Evolutionary conservation across 768 basidiomycete species (phyloP).

Genomic region (Leccinum obscurum): DNA sequence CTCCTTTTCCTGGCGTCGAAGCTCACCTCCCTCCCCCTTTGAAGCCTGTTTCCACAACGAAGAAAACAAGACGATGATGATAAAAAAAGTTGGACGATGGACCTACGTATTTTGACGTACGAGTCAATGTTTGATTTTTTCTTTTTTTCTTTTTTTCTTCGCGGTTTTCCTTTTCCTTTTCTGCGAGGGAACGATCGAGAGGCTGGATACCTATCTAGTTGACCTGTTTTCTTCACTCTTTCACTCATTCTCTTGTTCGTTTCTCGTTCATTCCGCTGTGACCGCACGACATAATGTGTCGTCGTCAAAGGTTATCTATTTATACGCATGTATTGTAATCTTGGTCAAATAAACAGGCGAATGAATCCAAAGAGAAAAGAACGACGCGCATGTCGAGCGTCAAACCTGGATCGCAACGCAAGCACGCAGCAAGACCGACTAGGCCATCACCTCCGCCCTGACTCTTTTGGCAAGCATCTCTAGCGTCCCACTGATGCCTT

Average conservation of each 20-base stretch:
- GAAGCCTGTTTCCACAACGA: not conserved
- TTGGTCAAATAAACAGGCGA: too few relatives aligned
- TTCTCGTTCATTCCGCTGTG: slow-evolving; percentile 6
- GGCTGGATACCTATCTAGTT: slow-evolving; percentile 22
- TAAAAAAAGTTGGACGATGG: slow-evolving; percentile 12
- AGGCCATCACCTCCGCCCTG: slow-evolving; percentile 18
- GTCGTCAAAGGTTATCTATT: slow-evolving; percentile 18
- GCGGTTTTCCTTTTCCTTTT: not conserved
- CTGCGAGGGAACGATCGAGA: too few relatives aligned
- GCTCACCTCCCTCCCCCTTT: too few relatives aligned
- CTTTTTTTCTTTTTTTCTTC: not conserved
- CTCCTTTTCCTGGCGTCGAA: not conserved
- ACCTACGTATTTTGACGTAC: not conserved
- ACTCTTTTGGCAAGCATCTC: slow-evolving; percentile 32
- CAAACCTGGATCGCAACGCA: not conserved
- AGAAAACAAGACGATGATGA: not conserved
- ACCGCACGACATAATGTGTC: not conserved
- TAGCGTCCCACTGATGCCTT: slow-evolving; percentile 16
- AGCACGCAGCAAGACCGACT: not conserved
- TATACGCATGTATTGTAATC: too few relatives aligned
- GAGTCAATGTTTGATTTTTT: too few relatives aligned
- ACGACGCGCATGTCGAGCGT: not conserved
- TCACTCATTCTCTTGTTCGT: not conserved
- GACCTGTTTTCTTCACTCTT: slow-evolving; percentile 4
- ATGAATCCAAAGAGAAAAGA: not conserved